These are phyloP conservation scores for Chlorella vulgaris DNA, from an alignment of 139 green algal species.

Conservation along the genomic window DNA sequence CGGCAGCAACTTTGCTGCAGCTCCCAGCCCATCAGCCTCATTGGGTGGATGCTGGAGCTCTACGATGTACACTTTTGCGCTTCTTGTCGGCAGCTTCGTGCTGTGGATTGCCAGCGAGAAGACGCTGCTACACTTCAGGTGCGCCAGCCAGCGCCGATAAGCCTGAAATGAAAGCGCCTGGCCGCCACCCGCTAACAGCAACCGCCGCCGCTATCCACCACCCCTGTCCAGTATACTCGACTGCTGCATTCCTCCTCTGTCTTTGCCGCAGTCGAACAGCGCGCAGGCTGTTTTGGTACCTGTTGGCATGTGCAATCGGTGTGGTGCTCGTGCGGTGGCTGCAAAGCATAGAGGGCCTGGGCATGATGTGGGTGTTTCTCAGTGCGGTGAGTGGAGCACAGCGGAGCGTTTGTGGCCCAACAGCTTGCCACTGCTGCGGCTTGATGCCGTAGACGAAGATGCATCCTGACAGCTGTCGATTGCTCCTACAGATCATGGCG, in stretches of 20 bases:
- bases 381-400: slow-evolving; percentile 39
- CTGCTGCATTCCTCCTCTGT: too few species aligned
- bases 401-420: not conserved
- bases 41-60: too few species aligned
- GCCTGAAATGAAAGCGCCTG: too few species aligned
- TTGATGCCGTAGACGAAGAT: not conserved
- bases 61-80: not conserved
- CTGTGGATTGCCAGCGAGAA: slow-evolving; percentile 47
- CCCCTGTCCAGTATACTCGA: too few species aligned
- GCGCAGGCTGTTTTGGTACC: slow-evolving; percentile 47
- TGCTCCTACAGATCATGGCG: slow-evolving; percentile 40
- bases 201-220: too few species aligned
- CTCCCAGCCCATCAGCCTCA: too few species aligned
- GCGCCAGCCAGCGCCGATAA: too few species aligned
- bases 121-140: slow-evolving; percentile 50
- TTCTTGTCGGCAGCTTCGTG: slow-evolving; percentile 34
- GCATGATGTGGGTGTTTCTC: slow-evolving; percentile 50
- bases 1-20: too few species aligned
- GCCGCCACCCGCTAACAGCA: too few species aligned
- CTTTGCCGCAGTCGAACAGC: slow-evolving; percentile 51
- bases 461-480: not conserved
- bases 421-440: not conserved
- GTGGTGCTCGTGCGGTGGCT: slow-evolving; percentile 40
- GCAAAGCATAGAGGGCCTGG: slow-evolving; percentile 42
- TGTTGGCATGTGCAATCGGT: slow-evolving; percentile 38